Base-by-base conservation (phyloP, 2,329 filamentous ascomycete genomes). In the Arthrobotrys megalospora region DNA sequence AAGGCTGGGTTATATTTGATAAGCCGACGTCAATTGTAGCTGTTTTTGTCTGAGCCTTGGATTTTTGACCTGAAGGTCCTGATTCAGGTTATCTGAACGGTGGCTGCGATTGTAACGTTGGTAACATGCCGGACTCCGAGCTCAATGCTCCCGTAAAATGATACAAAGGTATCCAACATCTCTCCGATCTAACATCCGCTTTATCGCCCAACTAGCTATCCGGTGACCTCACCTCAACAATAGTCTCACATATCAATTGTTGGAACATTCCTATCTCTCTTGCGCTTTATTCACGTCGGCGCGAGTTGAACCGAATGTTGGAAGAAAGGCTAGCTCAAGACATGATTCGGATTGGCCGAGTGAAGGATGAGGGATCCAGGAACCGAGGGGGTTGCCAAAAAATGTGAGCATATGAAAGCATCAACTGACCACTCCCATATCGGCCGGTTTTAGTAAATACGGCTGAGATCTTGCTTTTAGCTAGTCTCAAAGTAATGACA, bases 121-220 rank as follows among this genome's bases (percentile, higher is more conserved):
- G 47, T 24, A 50, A 52, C 21, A 52, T 52, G 3, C 14, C 12
- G 19, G 6, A 52, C 24, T n/a, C 10, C 47, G 11, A 3, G 2
- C 21, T 21, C 21, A 8, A 6, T n/a, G 16, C 6, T 21, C 1
- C 5, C 24, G 1, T 28, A 50, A 28, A 50, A 28, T 38, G n/a
- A 36, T 38, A 38, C 50, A 53, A 38, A 14, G 24, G 24, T 28
- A 58, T 58, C 32, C 28, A 55, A 55, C 52, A 58, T 58, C n/a
- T 38, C 7, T 3, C 32, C 8, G 32, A 58, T 38, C 52, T 14
- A 58, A 58, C 52, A 38, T 58, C 52, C 52, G 32, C 19, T 36
- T 55, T 55, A 38, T 21, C 52, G 28, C 28, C 24, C 8, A 21
- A 38, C 7, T 32, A 53, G 14, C 50, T 19, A 53, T 53, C 52